Percentiles rank a stretch among this genome's conserved stretches.
phyloP scores from a whole-genome alignment of 2,329 filamentous ascomycete species.

The Fusarium tuaranense region DNA sequence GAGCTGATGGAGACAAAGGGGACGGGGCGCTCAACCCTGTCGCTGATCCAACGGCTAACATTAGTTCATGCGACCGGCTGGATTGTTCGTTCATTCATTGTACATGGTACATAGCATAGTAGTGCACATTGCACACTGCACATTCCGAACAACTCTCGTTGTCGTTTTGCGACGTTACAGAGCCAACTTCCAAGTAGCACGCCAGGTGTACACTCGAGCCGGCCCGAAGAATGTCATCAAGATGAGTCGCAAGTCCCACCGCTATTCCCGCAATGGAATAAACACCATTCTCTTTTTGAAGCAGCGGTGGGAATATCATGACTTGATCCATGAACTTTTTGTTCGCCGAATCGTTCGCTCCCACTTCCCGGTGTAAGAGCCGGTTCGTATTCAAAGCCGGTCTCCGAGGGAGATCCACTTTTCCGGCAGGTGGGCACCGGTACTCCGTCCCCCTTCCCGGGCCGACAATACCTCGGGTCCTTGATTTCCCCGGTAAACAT shows the following conservation, averaged over 20 bases:
- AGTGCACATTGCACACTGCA: background rate
- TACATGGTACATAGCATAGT: background rate
- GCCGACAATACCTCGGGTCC: background rate
- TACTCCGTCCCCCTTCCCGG: background rate
- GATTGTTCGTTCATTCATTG: background rate
- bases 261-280: background rate
- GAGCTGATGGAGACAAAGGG: slow-evolving; percentile 11
- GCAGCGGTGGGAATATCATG: background rate
- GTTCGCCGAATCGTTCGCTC: background rate
- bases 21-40: background rate
- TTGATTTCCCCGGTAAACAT: background rate
- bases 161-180: background rate
- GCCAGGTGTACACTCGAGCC: background rate
- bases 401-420: background rate
- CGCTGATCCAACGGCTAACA: slow-evolving; percentile 9
- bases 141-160: background rate
- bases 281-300: background rate
- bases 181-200: background rate
- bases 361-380: background rate
- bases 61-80: background rate
- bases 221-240: background rate
- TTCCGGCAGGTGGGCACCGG: background rate
- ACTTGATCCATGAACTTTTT: background rate
- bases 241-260: background rate
- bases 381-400: background rate